A percentile compares a stretch with the other conserved stretches of the same genome.
These are phyloP conservation scores for Curvularia spicifera DNA, from an alignment of 2,329 filamentous ascomycete species.

Conservation along the genomic window DNA sequence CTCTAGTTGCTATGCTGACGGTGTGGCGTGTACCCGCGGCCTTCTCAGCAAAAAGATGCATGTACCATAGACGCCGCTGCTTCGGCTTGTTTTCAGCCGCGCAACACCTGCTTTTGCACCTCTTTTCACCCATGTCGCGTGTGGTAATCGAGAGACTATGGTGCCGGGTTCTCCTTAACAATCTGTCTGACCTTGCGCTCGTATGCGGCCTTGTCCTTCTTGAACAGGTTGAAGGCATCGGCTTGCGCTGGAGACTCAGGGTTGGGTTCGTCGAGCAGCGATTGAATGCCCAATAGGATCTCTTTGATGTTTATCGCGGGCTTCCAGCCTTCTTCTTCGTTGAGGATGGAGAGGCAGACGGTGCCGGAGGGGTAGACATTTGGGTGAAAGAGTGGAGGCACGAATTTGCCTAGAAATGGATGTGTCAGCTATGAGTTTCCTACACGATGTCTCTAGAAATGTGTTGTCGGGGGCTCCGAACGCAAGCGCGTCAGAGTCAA, in stretches of 20 bases:
- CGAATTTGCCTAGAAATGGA: conserved; percentile 79
- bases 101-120: not conserved
- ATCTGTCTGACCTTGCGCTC: conserved; percentile 86
- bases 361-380: conserved; percentile 99
- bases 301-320: conserved; percentile 98
- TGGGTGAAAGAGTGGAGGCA: conserved; percentile 93
- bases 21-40: not conserved
- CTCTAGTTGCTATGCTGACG: not conserved
- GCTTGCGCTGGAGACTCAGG: conserved; percentile 96
- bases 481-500: not conserved
- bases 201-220: conserved; percentile 85
- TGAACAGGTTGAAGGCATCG: conserved; percentile 96
- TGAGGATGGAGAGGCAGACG: conserved; percentile 94
- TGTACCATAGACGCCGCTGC: not conserved
- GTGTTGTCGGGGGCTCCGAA: not conserved
- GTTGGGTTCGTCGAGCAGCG: conserved; percentile 94
- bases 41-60: not conserved
- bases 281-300: conserved; percentile 94
- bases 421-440: conserved; percentile 1
- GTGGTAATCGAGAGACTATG: conserved; percentile 51
- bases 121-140: not conserved
- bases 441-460: not conserved
- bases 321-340: conserved; percentile 98
- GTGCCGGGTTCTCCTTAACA: conserved; percentile 86
- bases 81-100: not conserved